Conservation (phyloP, 2,329 filamentous ascomycete genomes). For the Alternaria sp. region DNA sequence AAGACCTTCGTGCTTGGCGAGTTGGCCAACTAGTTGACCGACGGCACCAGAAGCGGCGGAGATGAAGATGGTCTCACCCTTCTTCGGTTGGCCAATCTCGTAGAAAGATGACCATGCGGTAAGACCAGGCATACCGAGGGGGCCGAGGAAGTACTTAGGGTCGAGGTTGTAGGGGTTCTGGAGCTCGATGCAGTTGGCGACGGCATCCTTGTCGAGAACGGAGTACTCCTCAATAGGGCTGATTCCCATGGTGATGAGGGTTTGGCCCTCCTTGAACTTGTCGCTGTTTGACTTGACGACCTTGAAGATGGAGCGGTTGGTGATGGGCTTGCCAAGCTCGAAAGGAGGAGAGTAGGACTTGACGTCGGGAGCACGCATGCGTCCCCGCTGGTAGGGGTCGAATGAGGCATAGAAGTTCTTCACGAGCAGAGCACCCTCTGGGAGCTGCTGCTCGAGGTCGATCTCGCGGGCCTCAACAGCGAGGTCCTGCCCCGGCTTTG, state of each 20-base stretch:
- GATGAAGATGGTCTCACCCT: conserved; percentile 83
- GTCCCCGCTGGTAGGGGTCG: conserved; percentile 85
- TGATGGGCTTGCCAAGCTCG: conserved; percentile 68
- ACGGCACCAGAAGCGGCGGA: conserved; percentile 82
- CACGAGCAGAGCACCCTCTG: conserved; percentile 71
- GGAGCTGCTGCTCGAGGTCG: conserved; percentile 67
- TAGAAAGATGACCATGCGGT: conserved; percentile 79
- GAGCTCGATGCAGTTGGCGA: conserved; percentile 62
- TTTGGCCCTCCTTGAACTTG: conserved; percentile 72
- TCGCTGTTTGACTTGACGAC: conserved; percentile 73
- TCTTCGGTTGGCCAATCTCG: conserved; percentile 76
- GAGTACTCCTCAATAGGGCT: conserved; percentile 76
- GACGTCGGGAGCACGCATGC: conserved; percentile 71
- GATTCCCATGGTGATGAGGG: conserved; percentile 62
- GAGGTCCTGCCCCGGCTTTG: conserved; percentile 75
- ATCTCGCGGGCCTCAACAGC: conserved; percentile 71
- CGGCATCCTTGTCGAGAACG: conserved; percentile 59
- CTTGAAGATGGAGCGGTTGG: conserved; percentile 69
- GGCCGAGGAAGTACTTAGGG: conserved; percentile 73
- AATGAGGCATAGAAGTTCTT: conserved; percentile 78
- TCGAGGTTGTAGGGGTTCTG: conserved; percentile 75
- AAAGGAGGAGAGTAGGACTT: conserved; percentile 76
- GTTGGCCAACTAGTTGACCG: conserved; percentile 81
- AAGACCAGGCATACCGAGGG: conserved; percentile 80
- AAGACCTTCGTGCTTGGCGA: conserved; percentile 82